These are phyloP conservation scores for Trypanosoma avium DNA, from an alignment of 208 protist genomes.

Conservation along the genomic window DNA sequence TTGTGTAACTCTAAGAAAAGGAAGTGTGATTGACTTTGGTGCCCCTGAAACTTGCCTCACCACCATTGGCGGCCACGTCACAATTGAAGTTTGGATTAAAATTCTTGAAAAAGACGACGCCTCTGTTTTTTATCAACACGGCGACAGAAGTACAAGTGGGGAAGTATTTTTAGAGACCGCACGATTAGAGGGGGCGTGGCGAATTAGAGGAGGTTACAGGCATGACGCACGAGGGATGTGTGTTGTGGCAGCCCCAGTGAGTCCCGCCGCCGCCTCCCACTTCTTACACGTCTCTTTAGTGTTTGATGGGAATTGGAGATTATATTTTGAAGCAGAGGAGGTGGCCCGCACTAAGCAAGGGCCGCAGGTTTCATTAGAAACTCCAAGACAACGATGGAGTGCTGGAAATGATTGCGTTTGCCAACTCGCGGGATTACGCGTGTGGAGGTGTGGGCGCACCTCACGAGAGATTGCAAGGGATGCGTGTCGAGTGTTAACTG, in stretches of 20 bases:
- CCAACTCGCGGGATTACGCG: constrained; percentile 72
- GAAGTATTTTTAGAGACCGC: constrained; percentile 90
- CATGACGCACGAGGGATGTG: constrained; percentile 82
- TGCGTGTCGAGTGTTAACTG: constrained; percentile 53
- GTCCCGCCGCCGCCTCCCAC: constrained; percentile 47
- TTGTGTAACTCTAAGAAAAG: constrained; percentile 72
- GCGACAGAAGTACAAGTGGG: constrained; percentile 81
- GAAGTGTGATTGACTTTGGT: constrained; percentile 77
- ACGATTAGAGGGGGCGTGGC: constrained; percentile 70
- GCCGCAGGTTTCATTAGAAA: constrained; percentile 71
- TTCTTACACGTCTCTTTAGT: constrained; percentile 84
- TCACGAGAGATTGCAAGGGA: constrained; percentile 76
- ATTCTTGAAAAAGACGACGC: constrained; percentile 73
- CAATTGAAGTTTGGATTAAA: constrained; percentile 86
- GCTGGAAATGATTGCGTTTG: constrained; percentile 75
- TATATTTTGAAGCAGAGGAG: constrained; percentile 81
- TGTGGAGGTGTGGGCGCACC: constrained; percentile 69
- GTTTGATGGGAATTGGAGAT: constrained; percentile 86
- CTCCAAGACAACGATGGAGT: constrained; percentile 78
- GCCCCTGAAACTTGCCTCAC: constrained; percentile 56
- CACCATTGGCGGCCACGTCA: constrained; percentile 72
- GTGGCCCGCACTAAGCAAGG: constrained; percentile 65
- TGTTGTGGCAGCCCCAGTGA: constrained; percentile 69
- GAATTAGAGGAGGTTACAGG: constrained; percentile 85
- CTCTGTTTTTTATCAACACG: constrained; percentile 89